Evolutionary conservation across 176 grass and related monocot species (phyloP), one percentile per base, ranked within the genome.

Genomic region (Panicum miliaceum): DNA sequence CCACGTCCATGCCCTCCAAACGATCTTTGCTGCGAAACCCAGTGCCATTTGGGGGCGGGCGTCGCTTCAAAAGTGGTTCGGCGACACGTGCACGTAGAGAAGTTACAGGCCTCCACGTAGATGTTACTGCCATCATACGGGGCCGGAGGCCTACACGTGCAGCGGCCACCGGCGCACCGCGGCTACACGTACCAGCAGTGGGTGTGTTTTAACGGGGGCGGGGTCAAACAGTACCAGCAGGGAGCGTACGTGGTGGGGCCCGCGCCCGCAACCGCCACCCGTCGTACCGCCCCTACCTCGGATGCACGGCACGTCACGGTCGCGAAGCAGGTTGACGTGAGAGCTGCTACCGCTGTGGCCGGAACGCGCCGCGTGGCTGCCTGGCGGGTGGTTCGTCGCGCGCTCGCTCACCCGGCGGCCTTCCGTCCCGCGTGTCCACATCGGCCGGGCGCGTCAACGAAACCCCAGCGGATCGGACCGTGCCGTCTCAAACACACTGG

Each of bases 301-400:
- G 41, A 88, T 81, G 46, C 36, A n/a, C 76, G 76, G 76, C 81
- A 91, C 76, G 70, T 84, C 89, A 91, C 68, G 35, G 69, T 76
- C 80, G 66, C 18, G n/a, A n/a, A 8, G n/a, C 64, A 45, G 65
- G 53, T 70, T 79, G 80, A 88, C 73, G 86, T 61, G 32, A 77
- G 79, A 12, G 0, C 7, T 3, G 19, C 4, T 19, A 37, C 37
- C 40, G 22, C 62, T 26, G 71, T 29, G 38, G 20, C n/a, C 68
- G 54, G 12, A 54, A 45, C 64, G 1, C 45, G 13, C 32, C 79
- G 75, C 84, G 84, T 71, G 67, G 8, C 13, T 3, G 5, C 32
- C 42, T 3, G 36, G 1, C 37, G 20, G 29, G 27, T 3, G 19
- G 18, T 3, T 14, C 18, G 19, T 12, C 11, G 18, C 12, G 3